Percentiles rank a stretch among this genome's conserved stretches.
phyloP scores from a whole-genome alignment of 2,329 filamentous ascomycete species.

The Calonectria hongkongensis region DNA sequence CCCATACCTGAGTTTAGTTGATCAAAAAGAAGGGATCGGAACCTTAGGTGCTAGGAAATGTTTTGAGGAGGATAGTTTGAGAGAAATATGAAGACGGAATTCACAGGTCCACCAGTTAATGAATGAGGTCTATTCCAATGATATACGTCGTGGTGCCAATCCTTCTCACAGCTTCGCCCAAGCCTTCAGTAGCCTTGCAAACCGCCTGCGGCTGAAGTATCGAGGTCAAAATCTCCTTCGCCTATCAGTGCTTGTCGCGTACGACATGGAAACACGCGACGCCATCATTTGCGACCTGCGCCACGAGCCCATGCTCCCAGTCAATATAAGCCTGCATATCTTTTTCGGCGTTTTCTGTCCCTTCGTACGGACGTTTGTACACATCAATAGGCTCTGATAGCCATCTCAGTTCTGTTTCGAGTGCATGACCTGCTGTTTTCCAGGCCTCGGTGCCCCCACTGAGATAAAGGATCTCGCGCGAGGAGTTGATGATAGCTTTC shows the following conservation, averaged over 20 bases:
- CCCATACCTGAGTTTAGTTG: no score
- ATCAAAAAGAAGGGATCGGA: no score
- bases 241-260: neutral
- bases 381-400: neutral
- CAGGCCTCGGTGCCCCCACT: neutral
- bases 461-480: neutral
- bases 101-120: no score
- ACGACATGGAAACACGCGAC: neutral
- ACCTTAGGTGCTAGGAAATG: no score
- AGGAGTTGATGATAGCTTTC: neutral
- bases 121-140: no score
- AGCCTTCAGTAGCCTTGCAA: no score
- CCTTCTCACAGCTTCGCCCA: no score
- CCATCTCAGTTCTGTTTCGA: neutral
- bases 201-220: neutral
- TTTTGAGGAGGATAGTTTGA: no score
- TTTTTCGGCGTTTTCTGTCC: neutral
- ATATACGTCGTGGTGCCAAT: no score
- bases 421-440: neutral
- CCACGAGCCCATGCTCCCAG: constrained; percentile 1
- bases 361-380: constrained; percentile 1
- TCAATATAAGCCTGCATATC: constrained; percentile 15
- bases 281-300: neutral
- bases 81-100: no score
- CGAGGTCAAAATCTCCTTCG: neutral